phyloP scores from a whole-genome alignment of 2,329 filamentous ascomycete genomes.

The Nigrospora oryzae region DNA sequence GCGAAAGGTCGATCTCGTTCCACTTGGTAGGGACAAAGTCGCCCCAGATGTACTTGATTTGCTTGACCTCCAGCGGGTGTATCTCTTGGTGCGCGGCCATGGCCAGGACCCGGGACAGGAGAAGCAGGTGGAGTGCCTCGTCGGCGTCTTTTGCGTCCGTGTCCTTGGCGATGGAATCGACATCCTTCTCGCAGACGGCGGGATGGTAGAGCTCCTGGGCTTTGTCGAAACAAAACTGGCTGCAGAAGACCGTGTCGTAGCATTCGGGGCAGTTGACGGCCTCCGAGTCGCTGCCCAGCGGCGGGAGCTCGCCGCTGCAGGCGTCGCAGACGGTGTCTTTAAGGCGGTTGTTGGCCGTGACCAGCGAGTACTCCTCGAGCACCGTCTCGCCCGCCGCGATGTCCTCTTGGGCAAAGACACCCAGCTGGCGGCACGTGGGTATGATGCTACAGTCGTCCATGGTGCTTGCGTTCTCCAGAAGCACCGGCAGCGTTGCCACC shows the following conservation, averaged over 20 bases:
- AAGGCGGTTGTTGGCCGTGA: slow-evolving; percentile 83
- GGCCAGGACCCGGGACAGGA: slow-evolving; percentile 55
- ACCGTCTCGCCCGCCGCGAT: slow-evolving; percentile 70
- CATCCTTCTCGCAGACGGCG: slow-evolving; percentile 56
- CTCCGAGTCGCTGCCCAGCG: slow-evolving; percentile 36
- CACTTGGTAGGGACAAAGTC: slow-evolving; percentile 48
- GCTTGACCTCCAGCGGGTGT: slow-evolving; percentile 55
- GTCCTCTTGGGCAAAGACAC: slow-evolving; percentile 80
- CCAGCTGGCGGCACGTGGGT: slow-evolving; percentile 66
- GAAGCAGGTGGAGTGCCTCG: slow-evolving; percentile 53
- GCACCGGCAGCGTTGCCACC: slow-evolving; percentile 64
- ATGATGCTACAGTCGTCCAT: slow-evolving; percentile 40
- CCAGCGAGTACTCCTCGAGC: slow-evolving; percentile 72
- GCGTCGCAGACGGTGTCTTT: slow-evolving; percentile 86
- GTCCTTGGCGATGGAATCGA: slow-evolving; percentile 58
- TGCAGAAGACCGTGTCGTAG: slow-evolving; percentile 59
- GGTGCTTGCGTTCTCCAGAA: slow-evolving; percentile 48
- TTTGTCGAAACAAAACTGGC: slow-evolving; percentile 46
- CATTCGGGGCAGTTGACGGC: slow-evolving; percentile 52
- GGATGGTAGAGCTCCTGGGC: slow-evolving; percentile 56
- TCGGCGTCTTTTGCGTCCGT: slow-evolving; percentile 50
- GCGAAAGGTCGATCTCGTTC: slow-evolving; percentile 45
- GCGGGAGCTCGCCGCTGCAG: slow-evolving; percentile 67
- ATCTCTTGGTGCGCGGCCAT: slow-evolving; percentile 51
- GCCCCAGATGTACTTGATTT: slow-evolving; percentile 63